Evolutionary conservation across 768 basidiomycete genomes (phyloP), one percentile per base, ranked within the genome.

Genomic region (Mycena floridula): DNA sequence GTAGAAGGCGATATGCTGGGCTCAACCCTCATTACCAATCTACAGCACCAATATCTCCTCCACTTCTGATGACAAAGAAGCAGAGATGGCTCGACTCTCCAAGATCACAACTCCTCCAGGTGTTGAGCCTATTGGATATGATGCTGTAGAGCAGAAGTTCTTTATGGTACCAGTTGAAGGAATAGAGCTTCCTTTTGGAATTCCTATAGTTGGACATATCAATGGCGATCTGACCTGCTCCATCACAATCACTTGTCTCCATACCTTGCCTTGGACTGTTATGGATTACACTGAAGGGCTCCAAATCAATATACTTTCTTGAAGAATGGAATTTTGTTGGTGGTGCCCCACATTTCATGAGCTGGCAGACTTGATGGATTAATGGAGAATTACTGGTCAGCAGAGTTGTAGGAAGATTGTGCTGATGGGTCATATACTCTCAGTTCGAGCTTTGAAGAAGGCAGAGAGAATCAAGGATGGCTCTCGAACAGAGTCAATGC

Each of bases 391-490:
- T 18, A 35, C 18, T n/a, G 42, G 18, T 28, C 25, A 13, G 15
- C 8, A 7, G 15, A 7, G 11, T 13, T 23, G 8, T 7, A 38
- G 25, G 12, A 12, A 1, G 26, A 18, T 0, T 16, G 11, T 2
- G 44, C 37, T 2, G 51, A 52, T 25, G 51, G 51, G 1, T 52
- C 48, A 1, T 52, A 28, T 24, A 48, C 43, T 23, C 38, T 52
- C 9, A 48, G 44, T 7, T 42, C 45, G 0, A 52, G 48, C 15
- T 40, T 39, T 37, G 48, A 48, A 1, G 50, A 54, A 25, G 53
- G 53, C 3, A 40, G 49, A 22, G 53, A 50, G 0, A 6, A 21
- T 22, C 50, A 50, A 1, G n/a, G 24, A 3, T 44, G 43, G n/a
- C n/a, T n/a, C 18, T 2, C 25, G n/a, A 13, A 45, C 45, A 3